A percentile compares a stretch with the other conserved stretches of the same genome.
Conservation (phyloP, 805 yeast species). For the Schwanniomyces occidentalis region DNA sequence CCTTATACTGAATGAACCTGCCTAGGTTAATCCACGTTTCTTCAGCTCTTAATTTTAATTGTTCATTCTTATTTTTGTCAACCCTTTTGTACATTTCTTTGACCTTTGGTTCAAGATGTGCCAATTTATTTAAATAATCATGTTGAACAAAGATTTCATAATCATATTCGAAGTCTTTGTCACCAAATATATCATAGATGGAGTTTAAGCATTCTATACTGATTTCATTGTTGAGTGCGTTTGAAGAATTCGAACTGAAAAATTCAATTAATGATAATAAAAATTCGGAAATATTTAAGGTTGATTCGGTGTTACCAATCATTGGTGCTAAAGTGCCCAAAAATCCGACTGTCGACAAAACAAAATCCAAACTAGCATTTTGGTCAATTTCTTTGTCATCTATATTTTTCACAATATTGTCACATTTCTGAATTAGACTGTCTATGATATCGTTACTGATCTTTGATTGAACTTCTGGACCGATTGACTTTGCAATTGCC, state of each 20-base stretch:
- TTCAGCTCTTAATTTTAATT: conserved; percentile 61
- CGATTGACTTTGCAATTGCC: conserved; percentile 39
- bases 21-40: conserved; percentile 67
- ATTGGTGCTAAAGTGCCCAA: conserved; percentile 50
- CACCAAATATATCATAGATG: conserved; percentile 79
- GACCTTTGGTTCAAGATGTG: conserved; percentile 12
- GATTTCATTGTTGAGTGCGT: conserved; percentile 30
- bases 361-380: conserved; percentile 33
- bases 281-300: conserved; percentile 46
- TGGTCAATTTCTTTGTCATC: conserved; percentile 4
- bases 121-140: conserved; percentile 42
- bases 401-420: conserved; percentile 5
- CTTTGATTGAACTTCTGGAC: conserved; percentile 29
- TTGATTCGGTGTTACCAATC: conserved; percentile 45
- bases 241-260: conserved; percentile 22
- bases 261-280: conserved; percentile 28
- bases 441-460: conserved; percentile 26
- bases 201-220: conserved; percentile 63
- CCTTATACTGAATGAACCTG: conserved; percentile 77
- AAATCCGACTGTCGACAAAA: conserved; percentile 51
- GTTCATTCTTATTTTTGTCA: conserved; percentile 50
- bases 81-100: conserved; percentile 22
- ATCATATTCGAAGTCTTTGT: conserved; percentile 67
- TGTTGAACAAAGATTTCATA: conserved; percentile 61
- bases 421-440: conserved; percentile 22